phyloP scores from a whole-genome alignment of 1,284 basidiomycete species.

The Exobasidium rhododendri region DNA sequence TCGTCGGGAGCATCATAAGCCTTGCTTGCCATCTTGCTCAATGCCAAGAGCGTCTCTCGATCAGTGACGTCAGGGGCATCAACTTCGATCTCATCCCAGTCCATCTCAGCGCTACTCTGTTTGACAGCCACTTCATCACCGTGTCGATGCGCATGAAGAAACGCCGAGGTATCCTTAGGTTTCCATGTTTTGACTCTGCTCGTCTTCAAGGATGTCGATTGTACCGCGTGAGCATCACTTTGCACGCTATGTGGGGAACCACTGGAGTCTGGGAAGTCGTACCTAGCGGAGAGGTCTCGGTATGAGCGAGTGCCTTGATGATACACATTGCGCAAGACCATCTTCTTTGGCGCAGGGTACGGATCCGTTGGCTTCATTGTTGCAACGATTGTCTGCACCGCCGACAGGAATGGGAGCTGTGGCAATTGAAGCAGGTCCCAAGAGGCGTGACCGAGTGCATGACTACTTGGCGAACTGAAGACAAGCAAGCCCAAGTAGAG shows the following conservation, averaged over 20 bases:
- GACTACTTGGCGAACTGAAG: no score
- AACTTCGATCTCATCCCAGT: constrained; percentile 60
- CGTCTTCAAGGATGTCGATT: background rate
- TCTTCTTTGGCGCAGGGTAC: background rate
- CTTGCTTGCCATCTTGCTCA: constrained; percentile 93
- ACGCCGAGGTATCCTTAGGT: constrained; percentile 2
- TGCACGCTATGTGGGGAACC: background rate
- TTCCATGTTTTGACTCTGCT: constrained; percentile 9
- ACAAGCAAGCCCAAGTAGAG: background rate
- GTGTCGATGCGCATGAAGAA: background rate
- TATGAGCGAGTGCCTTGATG: constrained; percentile 9
- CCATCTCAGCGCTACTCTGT: constrained; percentile 13
- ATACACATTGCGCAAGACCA: constrained; percentile 2
- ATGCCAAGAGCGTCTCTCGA: constrained; percentile 70
- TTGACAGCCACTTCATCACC: constrained; percentile 3
- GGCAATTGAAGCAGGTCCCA: background rate
- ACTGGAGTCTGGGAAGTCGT: background rate
- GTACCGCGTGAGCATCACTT: background rate
- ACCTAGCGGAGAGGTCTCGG: constrained; percentile 2
- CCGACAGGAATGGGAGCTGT: background rate
- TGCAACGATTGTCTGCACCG: background rate
- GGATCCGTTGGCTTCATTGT: background rate
- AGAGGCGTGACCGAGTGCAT: background rate
- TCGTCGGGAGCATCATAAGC: constrained; percentile 64
- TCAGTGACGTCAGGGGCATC: constrained; percentile 66